Conservation (phyloP, 441 rosid genomes). For the Codiaeum variegatum region DNA sequence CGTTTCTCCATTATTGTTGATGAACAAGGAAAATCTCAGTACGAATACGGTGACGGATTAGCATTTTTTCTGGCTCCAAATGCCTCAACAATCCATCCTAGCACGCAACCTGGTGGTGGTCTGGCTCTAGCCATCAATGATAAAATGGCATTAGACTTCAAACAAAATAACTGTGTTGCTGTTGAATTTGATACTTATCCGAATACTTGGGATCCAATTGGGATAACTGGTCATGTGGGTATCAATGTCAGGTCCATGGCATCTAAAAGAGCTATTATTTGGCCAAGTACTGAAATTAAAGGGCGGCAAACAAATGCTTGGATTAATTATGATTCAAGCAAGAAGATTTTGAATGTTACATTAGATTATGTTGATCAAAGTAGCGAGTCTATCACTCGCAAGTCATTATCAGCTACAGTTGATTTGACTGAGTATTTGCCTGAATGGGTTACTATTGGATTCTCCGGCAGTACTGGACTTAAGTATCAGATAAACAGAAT, state of each 20-base stretch:
- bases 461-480: slow-evolving; percentile 28
- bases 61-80: slow-evolving; percentile 33
- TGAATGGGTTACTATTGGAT: slow-evolving; percentile 34
- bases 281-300: slow-evolving; percentile 9
- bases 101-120: slow-evolving; percentile 4
- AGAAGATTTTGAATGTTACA: slow-evolving; percentile 18
- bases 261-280: slow-evolving; percentile 15
- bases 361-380: neutral
- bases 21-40: neutral
- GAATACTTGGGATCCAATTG: slow-evolving; percentile 16
- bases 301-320: slow-evolving; percentile 24
- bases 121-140: slow-evolving; percentile 20
- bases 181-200: slow-evolving; percentile 34
- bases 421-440: slow-evolving; percentile 20
- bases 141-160: neutral
- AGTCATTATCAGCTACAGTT: neutral
- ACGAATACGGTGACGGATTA: slow-evolving; percentile 22
- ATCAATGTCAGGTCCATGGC: slow-evolving; percentile 27
- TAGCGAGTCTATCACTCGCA: no score
- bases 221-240: slow-evolving; percentile 24
- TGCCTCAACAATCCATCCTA: slow-evolving; percentile 5
- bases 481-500: slow-evolving; percentile 9
- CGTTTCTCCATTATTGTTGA: slow-evolving; percentile 28
- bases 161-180: slow-evolving; percentile 24
- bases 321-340: slow-evolving; percentile 28